Conservation (phyloP, 140 eudicot species). For the Flaveria floridana region DNA sequence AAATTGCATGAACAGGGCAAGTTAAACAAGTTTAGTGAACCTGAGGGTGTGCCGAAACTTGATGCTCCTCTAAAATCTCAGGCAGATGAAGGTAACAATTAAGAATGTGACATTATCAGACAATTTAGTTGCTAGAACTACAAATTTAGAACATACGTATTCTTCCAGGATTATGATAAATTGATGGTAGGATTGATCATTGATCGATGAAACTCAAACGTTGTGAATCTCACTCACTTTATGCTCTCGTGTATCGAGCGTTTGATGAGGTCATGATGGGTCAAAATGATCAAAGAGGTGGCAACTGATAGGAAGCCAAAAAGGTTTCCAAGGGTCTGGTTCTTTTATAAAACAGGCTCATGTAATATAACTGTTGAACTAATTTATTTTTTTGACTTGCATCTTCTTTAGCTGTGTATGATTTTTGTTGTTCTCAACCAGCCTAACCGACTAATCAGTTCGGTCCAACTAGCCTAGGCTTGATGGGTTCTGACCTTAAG, state of each 20-base stretch:
- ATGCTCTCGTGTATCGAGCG: not conserved
- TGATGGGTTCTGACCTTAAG: not conserved
- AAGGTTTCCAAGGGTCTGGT: not conserved
- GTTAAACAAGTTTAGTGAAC: not conserved
- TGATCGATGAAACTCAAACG: constrained; percentile 3
- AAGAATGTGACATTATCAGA: not conserved
- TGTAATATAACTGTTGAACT: constrained; percentile 5
- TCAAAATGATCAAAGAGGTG: not conserved
- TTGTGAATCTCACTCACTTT: constrained; percentile 8
- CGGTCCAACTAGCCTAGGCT: not conserved
- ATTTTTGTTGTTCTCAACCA: not conserved
- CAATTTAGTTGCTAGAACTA: constrained; percentile 6
- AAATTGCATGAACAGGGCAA: constrained; percentile 20
- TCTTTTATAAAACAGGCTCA: constrained; percentile 5
- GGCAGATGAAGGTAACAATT: constrained; percentile 25
- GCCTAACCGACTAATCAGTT: not conserved
- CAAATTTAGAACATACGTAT: not conserved
- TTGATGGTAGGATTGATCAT: constrained; percentile 13
- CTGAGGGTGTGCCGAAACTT: not conserved
- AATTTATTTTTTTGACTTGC: not conserved
- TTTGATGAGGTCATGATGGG: not conserved
- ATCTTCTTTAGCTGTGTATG: not conserved
- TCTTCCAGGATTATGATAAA: not conserved
- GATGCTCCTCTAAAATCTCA: constrained; percentile 11
- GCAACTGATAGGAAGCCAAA: constrained; percentile 11